Evolutionary conservation across 257 asterid genomes (phyloP).

Genomic region (Ehretia macrophylla): DNA sequence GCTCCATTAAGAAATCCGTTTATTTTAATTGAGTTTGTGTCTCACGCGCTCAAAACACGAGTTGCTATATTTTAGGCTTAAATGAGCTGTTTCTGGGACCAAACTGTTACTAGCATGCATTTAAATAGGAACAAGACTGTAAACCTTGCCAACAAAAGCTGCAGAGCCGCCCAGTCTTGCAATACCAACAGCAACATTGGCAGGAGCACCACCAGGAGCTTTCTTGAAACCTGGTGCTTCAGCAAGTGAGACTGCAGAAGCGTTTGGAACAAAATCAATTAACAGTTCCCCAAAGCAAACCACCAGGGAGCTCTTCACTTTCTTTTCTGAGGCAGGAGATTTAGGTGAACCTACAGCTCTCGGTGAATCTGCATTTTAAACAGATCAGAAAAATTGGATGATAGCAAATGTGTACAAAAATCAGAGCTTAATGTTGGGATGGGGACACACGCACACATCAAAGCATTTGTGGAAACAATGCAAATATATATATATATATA

Average conservation of each 20-base stretch:
- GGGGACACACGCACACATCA: too few relatives aligned
- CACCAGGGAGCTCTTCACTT: conserved; percentile 7
- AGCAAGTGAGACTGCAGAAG: conserved; percentile 22
- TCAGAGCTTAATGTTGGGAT: too few relatives aligned
- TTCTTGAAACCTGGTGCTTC: conserved; percentile 33
- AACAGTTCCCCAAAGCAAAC: conserved; percentile 27
- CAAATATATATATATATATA: too few relatives aligned
- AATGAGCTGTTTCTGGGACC: too few relatives aligned
- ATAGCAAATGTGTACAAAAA: too few relatives aligned
- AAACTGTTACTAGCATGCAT: too few relatives aligned
- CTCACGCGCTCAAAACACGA: too few relatives aligned
- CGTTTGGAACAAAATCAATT: conserved; percentile 25
- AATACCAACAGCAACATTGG: conserved; percentile 28
- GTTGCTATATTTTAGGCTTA: too few relatives aligned
- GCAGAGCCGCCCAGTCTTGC: conserved; percentile 23
- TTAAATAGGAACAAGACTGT: too few relatives aligned
- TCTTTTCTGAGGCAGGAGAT: neutral
- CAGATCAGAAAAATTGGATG: neutral
- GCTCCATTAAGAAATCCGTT: too few relatives aligned
- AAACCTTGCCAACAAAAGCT: conserved; percentile 28
- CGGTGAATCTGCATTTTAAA: conserved; percentile 7
- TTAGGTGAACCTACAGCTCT: conserved; percentile 2
- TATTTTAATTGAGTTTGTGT: too few relatives aligned
- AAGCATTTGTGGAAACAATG: too few relatives aligned
- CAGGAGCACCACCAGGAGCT: conserved; percentile 33